Conservation (phyloP, 371 early-diverging fungal species). For the Entomophthora muscae region DNA sequence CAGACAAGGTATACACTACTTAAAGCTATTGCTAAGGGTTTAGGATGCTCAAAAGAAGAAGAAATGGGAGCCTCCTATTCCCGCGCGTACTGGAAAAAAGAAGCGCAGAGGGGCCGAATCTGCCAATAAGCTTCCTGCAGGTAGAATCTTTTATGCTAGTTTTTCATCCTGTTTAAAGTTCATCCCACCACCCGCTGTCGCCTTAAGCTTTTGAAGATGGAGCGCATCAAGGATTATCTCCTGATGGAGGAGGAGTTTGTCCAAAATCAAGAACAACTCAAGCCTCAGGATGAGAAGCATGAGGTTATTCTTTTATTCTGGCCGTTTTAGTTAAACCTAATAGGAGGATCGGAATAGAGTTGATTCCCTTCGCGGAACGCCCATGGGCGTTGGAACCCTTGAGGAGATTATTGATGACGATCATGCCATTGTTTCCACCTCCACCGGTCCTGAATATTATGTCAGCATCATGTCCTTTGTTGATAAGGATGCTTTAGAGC, state of each 20-base stretch:
- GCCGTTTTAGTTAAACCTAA: neutral
- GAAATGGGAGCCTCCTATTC: conserved; percentile 97
- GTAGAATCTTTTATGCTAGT: conserved; percentile 22
- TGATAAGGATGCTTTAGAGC: conserved; percentile 97
- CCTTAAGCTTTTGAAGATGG: conserved; percentile 88
- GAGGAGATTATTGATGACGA: conserved; percentile 99
- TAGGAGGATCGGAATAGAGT: conserved; percentile 87
- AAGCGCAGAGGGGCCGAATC: conserved; percentile 94
- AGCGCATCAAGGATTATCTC: conserved; percentile 95
- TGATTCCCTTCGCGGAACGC: conserved; percentile 97
- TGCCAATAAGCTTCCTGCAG: conserved; percentile 78
- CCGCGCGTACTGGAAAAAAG: conserved; percentile 94
- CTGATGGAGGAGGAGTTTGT: conserved; percentile 97
- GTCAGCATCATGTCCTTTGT: conserved; percentile 98
- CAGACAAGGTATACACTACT: neutral
- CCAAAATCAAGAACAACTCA: conserved; percentile 86
- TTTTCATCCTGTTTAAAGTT: conserved; percentile 27
- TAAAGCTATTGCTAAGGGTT: neutral
- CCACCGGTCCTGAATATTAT: conserved; percentile 96
- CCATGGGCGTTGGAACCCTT: conserved; percentile 96
- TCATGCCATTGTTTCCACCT: conserved; percentile 97
- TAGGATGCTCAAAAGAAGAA: conserved; percentile 77
- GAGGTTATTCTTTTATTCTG: conserved; percentile 11
- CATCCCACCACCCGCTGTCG: conserved; percentile 94
- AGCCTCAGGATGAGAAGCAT: conserved; percentile 84